Percentiles rank a stretch among this genome's conserved stretches.
Conservation (phyloP, 2,329 filamentous ascomycete species). For the Furcasterigmium sp. region DNA sequence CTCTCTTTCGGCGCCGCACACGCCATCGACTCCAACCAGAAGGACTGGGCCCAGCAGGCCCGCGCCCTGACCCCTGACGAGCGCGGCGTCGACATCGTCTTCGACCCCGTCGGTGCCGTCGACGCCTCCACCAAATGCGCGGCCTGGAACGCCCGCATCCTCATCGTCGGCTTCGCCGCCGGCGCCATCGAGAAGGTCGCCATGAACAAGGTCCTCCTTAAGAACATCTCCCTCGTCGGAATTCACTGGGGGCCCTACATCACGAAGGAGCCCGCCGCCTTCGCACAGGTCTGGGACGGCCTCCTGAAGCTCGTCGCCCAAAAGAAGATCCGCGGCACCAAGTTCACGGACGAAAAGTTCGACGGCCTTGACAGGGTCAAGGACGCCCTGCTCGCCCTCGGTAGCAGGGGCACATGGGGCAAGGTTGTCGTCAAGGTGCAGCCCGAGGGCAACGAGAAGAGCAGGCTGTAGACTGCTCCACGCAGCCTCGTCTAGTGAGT, state of each 20-base stretch:
- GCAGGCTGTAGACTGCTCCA: constrained; percentile 47
- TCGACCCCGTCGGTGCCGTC: constrained; percentile 88
- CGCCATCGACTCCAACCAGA: constrained; percentile 68
- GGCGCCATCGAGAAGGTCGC: constrained; percentile 53
- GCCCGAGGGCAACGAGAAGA: constrained; percentile 56
- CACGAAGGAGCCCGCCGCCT: constrained; percentile 63
- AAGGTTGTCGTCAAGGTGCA: constrained; percentile 90
- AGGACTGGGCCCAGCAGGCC: constrained; percentile 61
- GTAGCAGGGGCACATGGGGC: constrained; percentile 82
- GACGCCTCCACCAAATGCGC: constrained; percentile 86
- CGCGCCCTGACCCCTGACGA: constrained; percentile 71
- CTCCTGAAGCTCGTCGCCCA: constrained; percentile 72
- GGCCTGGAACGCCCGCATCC: constrained; percentile 83
- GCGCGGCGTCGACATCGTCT: constrained; percentile 82
- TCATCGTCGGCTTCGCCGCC: constrained; percentile 86
- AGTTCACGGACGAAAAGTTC: constrained; percentile 77
- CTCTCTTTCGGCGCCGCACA: constrained; percentile 79
- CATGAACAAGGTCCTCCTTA: constrained; percentile 85
- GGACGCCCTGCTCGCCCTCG: constrained; percentile 70
- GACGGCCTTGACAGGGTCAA: constrained; percentile 76
- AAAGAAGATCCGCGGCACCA: constrained; percentile 76
- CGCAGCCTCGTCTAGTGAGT: too few species aligned
- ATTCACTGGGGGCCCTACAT: constrained; percentile 89
- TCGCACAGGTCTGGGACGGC: constrained; percentile 73
- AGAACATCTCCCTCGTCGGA: constrained; percentile 88